A percentile compares a stretch with the other conserved stretches of the same genome.
These are phyloP conservation scores for Phycomyces nitens DNA, from an alignment of 192 early-diverging fungal species.

Conservation along the genomic window DNA sequence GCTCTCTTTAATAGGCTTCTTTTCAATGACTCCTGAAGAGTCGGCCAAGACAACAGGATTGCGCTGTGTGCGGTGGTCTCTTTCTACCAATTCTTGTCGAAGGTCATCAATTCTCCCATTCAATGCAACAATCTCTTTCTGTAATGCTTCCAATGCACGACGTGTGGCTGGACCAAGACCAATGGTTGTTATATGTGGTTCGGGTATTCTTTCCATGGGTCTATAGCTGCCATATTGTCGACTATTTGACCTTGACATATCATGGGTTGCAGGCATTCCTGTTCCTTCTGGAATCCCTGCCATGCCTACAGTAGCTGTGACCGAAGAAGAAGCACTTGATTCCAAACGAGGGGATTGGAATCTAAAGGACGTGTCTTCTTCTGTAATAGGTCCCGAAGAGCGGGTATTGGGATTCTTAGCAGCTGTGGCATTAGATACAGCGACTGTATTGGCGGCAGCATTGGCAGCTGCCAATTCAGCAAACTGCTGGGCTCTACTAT, in stretches of 20 bases:
- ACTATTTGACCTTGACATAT: background rate
- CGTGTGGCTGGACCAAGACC: constrained; percentile 31
- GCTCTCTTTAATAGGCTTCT: background rate
- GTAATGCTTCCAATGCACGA: constrained; percentile 34
- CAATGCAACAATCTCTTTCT: constrained; percentile 32
- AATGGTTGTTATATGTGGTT: constrained; percentile 1
- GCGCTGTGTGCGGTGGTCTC: constrained; percentile 9
- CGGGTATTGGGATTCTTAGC: too few relatives aligned
- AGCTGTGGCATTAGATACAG: background rate
- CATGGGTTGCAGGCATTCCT: background rate
- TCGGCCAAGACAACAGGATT: background rate
- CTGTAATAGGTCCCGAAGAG: too few relatives aligned
- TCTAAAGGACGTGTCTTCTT: background rate
- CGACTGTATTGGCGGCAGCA: background rate
- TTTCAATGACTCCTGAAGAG: background rate
- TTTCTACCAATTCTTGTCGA: constrained; percentile 25
- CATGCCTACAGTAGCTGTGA: constrained; percentile 4
- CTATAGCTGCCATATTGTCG: background rate
- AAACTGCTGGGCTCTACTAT: background rate
- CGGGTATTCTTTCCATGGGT: background rate
- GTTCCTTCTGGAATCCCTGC: background rate
- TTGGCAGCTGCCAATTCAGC: too few relatives aligned
- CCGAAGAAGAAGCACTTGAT: constrained; percentile 7
- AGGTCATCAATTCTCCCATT: constrained; percentile 37
- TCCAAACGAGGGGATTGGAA: background rate